These are phyloP conservation scores for Batkoa obscura DNA, from an alignment of 371 early-diverging fungal species.

Conservation along the genomic window DNA sequence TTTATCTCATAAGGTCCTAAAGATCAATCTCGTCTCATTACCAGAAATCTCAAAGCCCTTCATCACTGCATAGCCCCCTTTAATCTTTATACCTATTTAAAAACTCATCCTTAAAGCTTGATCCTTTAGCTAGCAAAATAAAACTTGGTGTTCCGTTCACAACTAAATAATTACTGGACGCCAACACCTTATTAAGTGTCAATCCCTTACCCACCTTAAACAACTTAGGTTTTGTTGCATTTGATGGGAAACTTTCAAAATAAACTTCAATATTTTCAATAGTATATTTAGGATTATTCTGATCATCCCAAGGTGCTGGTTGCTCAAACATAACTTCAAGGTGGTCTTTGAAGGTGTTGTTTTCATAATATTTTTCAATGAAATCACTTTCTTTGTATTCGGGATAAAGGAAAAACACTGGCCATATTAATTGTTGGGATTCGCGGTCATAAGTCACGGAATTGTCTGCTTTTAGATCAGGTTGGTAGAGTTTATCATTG, in stretches of 20 bases:
- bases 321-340: conserved; percentile 65
- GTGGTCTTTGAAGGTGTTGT: conserved; percentile 62
- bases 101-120: conserved; percentile 36
- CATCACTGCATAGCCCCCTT: too few relatives aligned
- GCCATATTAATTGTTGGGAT: conserved; percentile 50
- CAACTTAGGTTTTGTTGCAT: conserved; percentile 28
- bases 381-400: conserved; percentile 82
- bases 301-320: conserved; percentile 65
- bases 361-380: conserved; percentile 69
- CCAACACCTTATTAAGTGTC: conserved; percentile 27
- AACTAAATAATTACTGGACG: conserved; percentile 32
- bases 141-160: conserved; percentile 48
- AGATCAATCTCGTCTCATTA: too few relatives aligned
- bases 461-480: conserved; percentile 3
- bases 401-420: conserved; percentile 87
- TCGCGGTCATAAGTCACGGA: conserved; percentile 38
- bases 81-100: conserved; percentile 28
- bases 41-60: too few relatives aligned
- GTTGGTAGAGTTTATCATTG: conserved; percentile 4
- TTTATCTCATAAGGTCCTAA: too few relatives aligned
- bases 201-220: conserved; percentile 46
- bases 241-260: conserved; percentile 37
- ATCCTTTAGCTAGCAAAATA: conserved; percentile 37
- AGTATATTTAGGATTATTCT: conserved; percentile 26
- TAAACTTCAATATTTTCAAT: conserved; percentile 53